Conservation (phyloP, 148 eudicot genomes). For the Persicaria maculosa region DNA sequence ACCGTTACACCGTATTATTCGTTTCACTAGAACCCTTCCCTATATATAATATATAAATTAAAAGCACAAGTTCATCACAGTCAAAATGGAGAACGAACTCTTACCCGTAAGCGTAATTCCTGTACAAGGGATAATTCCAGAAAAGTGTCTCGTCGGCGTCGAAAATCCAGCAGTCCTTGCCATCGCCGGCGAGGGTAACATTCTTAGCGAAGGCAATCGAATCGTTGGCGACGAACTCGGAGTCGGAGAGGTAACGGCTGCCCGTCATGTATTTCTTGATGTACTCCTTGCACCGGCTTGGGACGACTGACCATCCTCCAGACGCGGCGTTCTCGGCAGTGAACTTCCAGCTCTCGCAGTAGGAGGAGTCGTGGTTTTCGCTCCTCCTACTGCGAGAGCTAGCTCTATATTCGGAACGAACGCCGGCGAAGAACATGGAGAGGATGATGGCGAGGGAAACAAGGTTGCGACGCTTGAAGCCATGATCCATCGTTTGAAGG, state of each 20-base stretch:
- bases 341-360: constrained; percentile 12
- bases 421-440: background rate
- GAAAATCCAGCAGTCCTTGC: background rate
- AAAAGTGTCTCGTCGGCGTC: constrained; percentile 2
- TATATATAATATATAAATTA: too few species aligned
- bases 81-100: background rate
- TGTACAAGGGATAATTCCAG: background rate
- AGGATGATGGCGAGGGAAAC: background rate
- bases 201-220: constrained; percentile 6
- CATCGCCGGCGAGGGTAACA: background rate
- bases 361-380: background rate
- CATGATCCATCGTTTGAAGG: background rate
- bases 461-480: background rate
- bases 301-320: background rate
- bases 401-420: background rate
- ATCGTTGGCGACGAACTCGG: background rate
- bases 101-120: background rate
- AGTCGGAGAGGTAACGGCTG: background rate
- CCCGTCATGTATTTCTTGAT: constrained; percentile 8
- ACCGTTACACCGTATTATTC: too few species aligned
- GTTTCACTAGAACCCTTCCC: too few species aligned
- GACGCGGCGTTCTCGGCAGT: background rate
- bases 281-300: constrained; percentile 2
- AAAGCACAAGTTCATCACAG: too few species aligned
- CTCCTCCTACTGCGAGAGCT: too few species aligned